phyloP scores from a whole-genome alignment of 106 monocot genomes.

The Acorus calamus region DNA sequence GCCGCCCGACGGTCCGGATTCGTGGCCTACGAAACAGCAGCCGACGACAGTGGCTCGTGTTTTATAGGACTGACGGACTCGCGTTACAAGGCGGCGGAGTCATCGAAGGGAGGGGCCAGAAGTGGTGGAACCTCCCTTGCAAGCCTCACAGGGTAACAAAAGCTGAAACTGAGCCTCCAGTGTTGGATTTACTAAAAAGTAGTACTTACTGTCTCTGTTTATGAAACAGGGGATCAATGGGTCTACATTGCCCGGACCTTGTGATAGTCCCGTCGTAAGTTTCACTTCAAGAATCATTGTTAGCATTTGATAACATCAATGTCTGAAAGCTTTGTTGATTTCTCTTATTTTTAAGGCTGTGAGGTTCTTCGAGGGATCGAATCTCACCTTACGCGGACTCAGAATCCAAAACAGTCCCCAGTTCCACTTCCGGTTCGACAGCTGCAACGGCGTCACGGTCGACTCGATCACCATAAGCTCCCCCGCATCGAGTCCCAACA shows the following conservation, averaged over 20 bases:
- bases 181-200: no score
- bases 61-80: slow-evolving; percentile 50
- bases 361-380: slow-evolving; percentile 67
- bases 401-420: slow-evolving; percentile 78
- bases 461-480: slow-evolving; percentile 48
- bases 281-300: background rate
- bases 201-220: no score
- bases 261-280: slow-evolving; percentile 96
- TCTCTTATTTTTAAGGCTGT: slow-evolving; percentile 41
- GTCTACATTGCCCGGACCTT: slow-evolving; percentile 48
- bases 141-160: slow-evolving; percentile 65
- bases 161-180: no score
- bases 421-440: slow-evolving; percentile 85
- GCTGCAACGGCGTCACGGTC: slow-evolving; percentile 49
- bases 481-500: slow-evolving; percentile 84
- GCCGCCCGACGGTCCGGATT: slow-evolving; percentile 71
- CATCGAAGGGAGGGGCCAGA: slow-evolving; percentile 70
- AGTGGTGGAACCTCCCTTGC: slow-evolving; percentile 90
- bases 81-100: slow-evolving; percentile 44
- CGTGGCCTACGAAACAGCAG: slow-evolving; percentile 64
- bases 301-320: no score
- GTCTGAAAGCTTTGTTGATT: background rate
- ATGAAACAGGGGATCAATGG: slow-evolving; percentile 54
- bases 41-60: slow-evolving; percentile 71
- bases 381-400: slow-evolving; percentile 53